phyloP scores from a whole-genome alignment of 139 green algal species.

The Closterium sp. region DNA sequence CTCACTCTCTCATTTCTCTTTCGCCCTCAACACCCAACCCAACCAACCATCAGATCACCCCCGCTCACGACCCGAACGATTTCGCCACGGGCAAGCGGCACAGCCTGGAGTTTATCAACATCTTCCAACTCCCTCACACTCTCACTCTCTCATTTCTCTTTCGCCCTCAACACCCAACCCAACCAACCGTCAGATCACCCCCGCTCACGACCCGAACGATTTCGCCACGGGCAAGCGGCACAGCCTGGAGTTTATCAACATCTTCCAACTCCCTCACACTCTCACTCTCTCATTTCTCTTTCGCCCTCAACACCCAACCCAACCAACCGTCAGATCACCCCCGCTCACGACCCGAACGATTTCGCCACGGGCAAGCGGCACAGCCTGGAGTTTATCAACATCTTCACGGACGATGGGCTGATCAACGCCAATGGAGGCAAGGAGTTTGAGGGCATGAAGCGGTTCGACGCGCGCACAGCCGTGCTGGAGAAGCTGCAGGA shows the following conservation, averaged over 20 bases:
- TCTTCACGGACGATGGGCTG: constrained; percentile 84
- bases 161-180: not conserved
- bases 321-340: constrained; percentile 73
- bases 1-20: not conserved
- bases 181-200: constrained; percentile 73
- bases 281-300: not conserved
- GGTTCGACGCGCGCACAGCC: constrained; percentile 80
- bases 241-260: constrained; percentile 88
- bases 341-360: constrained; percentile 97
- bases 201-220: constrained; percentile 97
- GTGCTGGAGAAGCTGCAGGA: constrained; percentile 82
- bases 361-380: constrained; percentile 88
- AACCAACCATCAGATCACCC: constrained; percentile 73
- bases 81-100: constrained; percentile 88
- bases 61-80: constrained; percentile 97
- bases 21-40: not conserved
- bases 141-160: not conserved
- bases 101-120: constrained; percentile 91
- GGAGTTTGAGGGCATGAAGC: constrained; percentile 80
- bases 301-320: not conserved
- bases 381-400: constrained; percentile 91
- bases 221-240: constrained; percentile 87
- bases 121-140: constrained; percentile 68
- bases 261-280: constrained; percentile 59
- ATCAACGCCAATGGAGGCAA: constrained; percentile 63